A percentile compares a stretch with the other conserved stretches of the same genome.
phyloP scores from a whole-genome alignment of 164 flowering plant genomes.

The Piper betle region DNA sequence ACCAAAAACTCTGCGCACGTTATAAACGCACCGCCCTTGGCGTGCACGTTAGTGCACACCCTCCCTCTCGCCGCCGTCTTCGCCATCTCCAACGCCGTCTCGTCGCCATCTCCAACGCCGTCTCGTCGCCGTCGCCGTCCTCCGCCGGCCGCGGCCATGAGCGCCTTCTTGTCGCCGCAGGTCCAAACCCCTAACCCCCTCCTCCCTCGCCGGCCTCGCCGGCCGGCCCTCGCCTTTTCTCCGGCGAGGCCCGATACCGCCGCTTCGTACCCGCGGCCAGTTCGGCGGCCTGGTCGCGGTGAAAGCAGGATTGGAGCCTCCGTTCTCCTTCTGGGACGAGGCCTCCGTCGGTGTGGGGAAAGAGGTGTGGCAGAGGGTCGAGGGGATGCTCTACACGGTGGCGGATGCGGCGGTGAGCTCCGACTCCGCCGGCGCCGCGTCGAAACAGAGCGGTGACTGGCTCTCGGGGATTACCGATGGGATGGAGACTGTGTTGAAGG shows the following conservation, averaged over 20 bases:
- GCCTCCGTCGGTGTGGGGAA: constrained; percentile 11
- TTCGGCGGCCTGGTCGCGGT: not conserved
- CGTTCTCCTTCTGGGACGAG: not conserved
- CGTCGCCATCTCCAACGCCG: not conserved
- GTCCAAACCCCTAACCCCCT: constrained; percentile 2
- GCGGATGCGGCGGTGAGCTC: constrained; percentile 80
- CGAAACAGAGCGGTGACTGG: constrained; percentile 68
- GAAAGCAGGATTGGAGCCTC: not conserved
- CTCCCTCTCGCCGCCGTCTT: not conserved
- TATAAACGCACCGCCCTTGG: too few species aligned
- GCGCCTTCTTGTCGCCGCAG: not conserved
- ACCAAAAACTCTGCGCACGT: too few species aligned
- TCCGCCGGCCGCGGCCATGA: not conserved
- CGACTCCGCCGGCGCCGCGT: constrained; percentile 12
- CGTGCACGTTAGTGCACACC: not conserved
- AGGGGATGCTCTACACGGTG: constrained; percentile 53
- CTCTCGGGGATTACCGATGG: constrained; percentile 57
- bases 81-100: not conserved
- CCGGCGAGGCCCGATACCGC: not conserved
- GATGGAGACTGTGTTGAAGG: constrained; percentile 81
- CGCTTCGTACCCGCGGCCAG: not conserved
- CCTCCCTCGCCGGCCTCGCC: not conserved
- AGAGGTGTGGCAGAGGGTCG: constrained; percentile 44
- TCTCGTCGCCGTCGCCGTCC: not conserved
- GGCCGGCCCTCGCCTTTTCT: not conserved